Evolutionary conservation across 164 flowering plant species (phyloP), one percentile per base, ranked within the genome.

Genomic region (Berberis thunbergii): DNA sequence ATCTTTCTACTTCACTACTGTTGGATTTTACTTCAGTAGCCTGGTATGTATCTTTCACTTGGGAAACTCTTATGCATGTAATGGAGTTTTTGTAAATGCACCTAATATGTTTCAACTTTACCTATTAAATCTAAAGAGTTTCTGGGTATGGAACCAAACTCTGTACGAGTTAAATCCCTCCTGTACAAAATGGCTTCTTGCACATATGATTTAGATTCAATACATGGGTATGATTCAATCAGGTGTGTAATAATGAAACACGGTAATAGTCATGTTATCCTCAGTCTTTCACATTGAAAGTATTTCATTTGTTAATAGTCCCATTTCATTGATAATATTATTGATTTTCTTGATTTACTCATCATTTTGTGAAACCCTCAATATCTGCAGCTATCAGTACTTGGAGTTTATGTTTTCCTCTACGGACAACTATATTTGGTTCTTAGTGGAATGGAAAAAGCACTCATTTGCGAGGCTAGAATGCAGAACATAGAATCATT

Each of bases 371-470:
- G 26, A 40, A 69, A 9, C 53, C 53, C n/a, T 45, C 48, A 6
- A 48, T 1, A 48, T 69, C 13, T 76, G 72, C 99, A 94, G 99
- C 72, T 91, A 54, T 78, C 96, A 12, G 80, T 91, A 1, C 67
- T 94, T 68, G 89, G 83, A 63, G 77, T 91, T 41, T 94, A 94
- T 73, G 83, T 89, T n/a, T 94, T 89, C 78, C 95, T 94, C 13
- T 94, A 94, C 13, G 99, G 99, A 46, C 96, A 91, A 70, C 77
- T 94, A 45, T 94, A 91, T 70, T 79, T 94, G 54, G 91, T 89
- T 59, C 91, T 91, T 44, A 94, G 99, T 74, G 99, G 99, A 44
- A 68, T 91, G 68, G 84, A 91, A 56, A 88, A 77, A 61, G 80
- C 86, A 54, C 76, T 88, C 4, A 69, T 89, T 7, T 39, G 69